Evolutionary conservation across 164 flowering plant species (phyloP), one percentile per base, ranked within the genome.

Genomic region (Aristolochia contorta): DNA sequence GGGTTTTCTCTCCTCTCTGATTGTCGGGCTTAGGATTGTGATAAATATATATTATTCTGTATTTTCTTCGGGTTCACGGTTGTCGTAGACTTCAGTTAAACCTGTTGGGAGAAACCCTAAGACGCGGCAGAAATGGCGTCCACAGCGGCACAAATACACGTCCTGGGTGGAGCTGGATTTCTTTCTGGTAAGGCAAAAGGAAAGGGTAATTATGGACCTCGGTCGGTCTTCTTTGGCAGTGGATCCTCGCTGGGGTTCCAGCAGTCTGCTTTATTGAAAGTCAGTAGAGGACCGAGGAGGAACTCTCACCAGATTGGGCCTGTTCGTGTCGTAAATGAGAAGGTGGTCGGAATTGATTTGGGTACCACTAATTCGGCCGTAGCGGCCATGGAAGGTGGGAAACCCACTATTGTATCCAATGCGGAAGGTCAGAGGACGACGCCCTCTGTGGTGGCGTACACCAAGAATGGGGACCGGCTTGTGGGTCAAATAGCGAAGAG

Each of bases 401-500:
- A 89, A 72, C 97, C 97, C 5, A 85, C 91, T 2, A 89, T 89
- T 5, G 80, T 89, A 1, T 79, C 83, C 1, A 83, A 83, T 54
- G 79, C 83, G 2, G 87, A 83, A 59, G 87, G 87, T 1, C 87
- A 83, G 67, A 63, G 98, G 20, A 91, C 98, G 54, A 91, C 98
- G 30, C 98, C 98, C 19, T 89, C 98, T 0, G 98, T 92, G 37
- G 98, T 92, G 21, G 98, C 98, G 6, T 92, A 92, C 65, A 89
- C 98, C 0, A 92, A 89, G 76, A 78, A 62, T 47, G 97, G 97
- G 0, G 97, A 89, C 47, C 64, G 89, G 63, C 70, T 91, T 13
- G 98, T 89, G 2, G 96, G 98, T 0, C 98, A 91, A 81, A 89
- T 91, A 69, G 98, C 96, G 20, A 92, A 92, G 81, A 71, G 96